Percentiles rank a stretch among this genome's conserved stretches.
These are phyloP conservation scores for Periglandula ipomoeae DNA, from an alignment of 2,329 filamentous ascomycete species.

Conservation along the genomic window DNA sequence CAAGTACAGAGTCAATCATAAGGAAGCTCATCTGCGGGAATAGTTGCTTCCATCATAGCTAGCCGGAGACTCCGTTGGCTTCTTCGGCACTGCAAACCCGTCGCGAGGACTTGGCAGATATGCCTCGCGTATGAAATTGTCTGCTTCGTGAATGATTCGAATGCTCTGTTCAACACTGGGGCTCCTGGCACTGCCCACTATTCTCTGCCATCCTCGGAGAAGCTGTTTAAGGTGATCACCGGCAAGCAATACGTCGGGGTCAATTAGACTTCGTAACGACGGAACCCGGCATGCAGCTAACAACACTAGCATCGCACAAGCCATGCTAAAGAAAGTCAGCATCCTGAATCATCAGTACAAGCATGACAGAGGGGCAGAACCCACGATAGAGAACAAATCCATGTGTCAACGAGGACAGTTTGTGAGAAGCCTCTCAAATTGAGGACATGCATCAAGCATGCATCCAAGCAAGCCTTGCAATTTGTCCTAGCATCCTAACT, in stretches of 20 bases:
- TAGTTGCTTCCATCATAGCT: slow-evolving; percentile 2
- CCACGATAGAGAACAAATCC: slow-evolving; percentile 45
- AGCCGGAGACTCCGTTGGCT: background rate
- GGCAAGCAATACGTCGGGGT: slow-evolving; percentile 26
- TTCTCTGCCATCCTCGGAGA: slow-evolving; percentile 32
- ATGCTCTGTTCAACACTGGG: slow-evolving; percentile 39
- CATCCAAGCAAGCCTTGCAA: slow-evolving; percentile 36
- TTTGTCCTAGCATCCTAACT: slow-evolving; percentile 27
- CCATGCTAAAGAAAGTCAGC: slow-evolving; percentile 32
- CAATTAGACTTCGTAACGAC: slow-evolving; percentile 27
- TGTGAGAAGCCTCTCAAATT: slow-evolving; percentile 39
- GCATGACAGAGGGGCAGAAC: slow-evolving; percentile 11
- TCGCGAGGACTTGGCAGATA: slow-evolving; percentile 12
- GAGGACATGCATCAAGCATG: slow-evolving; percentile 38
- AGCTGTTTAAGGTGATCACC: slow-evolving; percentile 32
- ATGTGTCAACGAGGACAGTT: slow-evolving; percentile 42
- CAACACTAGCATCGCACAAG: slow-evolving; percentile 38
- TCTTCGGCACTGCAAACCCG: background rate
- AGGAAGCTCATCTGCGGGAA: background rate
- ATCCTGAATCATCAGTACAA: background rate
- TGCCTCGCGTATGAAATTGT: slow-evolving; percentile 30
- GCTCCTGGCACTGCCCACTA: slow-evolving; percentile 28
- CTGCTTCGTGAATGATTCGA: slow-evolving; percentile 34
- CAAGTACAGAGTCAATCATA: background rate
- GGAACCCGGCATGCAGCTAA: slow-evolving; percentile 34